Base-by-base conservation (phyloP, 441 rosid genomes). In the Jatropha multifida region DNA sequence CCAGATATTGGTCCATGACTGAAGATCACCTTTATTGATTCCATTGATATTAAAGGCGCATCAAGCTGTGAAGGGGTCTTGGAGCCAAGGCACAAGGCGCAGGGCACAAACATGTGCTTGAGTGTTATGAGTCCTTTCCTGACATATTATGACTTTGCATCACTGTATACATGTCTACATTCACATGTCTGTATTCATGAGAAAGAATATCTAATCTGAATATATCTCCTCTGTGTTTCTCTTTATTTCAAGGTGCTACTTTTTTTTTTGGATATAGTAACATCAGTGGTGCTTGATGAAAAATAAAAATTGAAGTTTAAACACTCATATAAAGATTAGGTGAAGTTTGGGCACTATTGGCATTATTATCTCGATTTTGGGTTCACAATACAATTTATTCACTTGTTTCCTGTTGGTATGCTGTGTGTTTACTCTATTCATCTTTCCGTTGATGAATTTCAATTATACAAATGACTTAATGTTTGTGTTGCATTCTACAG, bases 401-500 rank as follows among this genome's bases (percentile, higher is more conserved):
- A 65, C 69, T 9, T 5, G 23, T 20, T 17, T 54, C 41, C 62
- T 65, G 37, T 55, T 54, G 38, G 4, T 11, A 17, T 4, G 1
- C 20, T 8, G 15, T 60, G 18, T 42, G 14, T 54, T 65, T 26
- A 23, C 10, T 41, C 3, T 10, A 15, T 48, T 54, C 32, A 55
- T 42, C 17, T 23, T 55, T 27, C 20, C 2, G 17, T 37, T 55
- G 73, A 18, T 69, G 32, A 55, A 37, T n/a, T 32, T 72, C 18
- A 12, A 59, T 37, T 32, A 17, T 60, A 20, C 63, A 26, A 49
- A 26, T 73, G 67, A 41, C 60, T 49, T 14, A 18, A 38, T 37
- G n/a, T 37, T 64, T 49, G 13, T 64, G 40, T 78, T 72, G 13
- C 61, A 42, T 80, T 73, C 42, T 69, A 26, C 83, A 94, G 98